Evolutionary conservation across 2,329 filamentous ascomycete species (phyloP), one percentile per base, ranked within the genome.

Genomic region (Xylariaceae sp.): DNA sequence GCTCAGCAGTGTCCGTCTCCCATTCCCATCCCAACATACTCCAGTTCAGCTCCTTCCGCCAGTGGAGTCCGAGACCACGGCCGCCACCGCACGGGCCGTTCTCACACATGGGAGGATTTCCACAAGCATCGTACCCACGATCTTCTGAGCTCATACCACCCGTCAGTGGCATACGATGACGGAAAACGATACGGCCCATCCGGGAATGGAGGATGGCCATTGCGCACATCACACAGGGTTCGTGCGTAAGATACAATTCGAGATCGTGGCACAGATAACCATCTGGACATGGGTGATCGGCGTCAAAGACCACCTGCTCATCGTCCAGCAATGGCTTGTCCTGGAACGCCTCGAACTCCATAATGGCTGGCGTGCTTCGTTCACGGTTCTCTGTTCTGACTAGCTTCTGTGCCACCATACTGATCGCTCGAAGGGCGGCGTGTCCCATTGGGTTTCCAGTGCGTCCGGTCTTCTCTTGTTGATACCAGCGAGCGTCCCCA

Each of bases 201-300:
- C 92, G 79, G 7, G 90, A 96, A 59, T 97, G 89, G 15, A 97
- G 72, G 52, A 97, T 84, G 1, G 87, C 92, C 92, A 97, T 97
- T 24, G 85, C 88, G 65, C 92, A 98, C 77, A 94, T 94, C 44
- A 94, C 77, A 59, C 92, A 98, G 4, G 92, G 92, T 65, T 98
- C 92, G 57, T 97, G 89, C 2, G 89, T 95, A 44, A 94, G 72
- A 65, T 96, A 97, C 40, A 98, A 76, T 62, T 97, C 90, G 19
- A 98, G 74, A 38, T 88, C 86, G 50, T 94, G 88, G 65, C 90
- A 97, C 14, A 98, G 78, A 60, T 98, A 98, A 37, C 90, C 90
- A 50, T 88, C 85, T 21, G 77, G 74, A 48, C 71, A 76, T 28
- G 74, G 76, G 55, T 82, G 83, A 52, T 81, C 79, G 52, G 76